These are phyloP conservation scores for Claviceps spartinae DNA, from an alignment of 2,329 filamentous ascomycete species.

Conservation along the genomic window DNA sequence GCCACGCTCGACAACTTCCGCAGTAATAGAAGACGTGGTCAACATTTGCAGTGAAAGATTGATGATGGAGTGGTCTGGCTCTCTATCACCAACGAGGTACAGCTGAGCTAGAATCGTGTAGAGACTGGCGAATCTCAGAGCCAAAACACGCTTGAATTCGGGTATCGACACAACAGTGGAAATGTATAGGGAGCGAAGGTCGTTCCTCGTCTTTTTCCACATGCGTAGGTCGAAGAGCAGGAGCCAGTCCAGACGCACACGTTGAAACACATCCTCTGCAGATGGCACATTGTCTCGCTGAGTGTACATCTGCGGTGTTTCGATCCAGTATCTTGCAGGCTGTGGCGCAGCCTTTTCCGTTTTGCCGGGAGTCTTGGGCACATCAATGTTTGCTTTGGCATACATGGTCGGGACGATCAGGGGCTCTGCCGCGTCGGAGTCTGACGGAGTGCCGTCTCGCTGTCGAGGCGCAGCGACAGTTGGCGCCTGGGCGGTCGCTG, in stretches of 20 bases:
- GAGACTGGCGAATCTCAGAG: conserved; percentile 82
- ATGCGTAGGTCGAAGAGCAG: conserved; percentile 87
- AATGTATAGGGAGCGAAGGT: conserved; percentile 86
- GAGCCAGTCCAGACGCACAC: conserved; percentile 84
- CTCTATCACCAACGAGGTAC: conserved; percentile 88
- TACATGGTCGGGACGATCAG: conserved; percentile 48
- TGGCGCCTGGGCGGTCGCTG: conserved; percentile 47
- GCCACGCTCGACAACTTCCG: conserved; percentile 84
- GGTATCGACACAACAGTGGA: conserved; percentile 92
- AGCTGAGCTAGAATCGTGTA: conserved; percentile 90
- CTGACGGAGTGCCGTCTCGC: conserved; percentile 53
- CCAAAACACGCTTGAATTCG: conserved; percentile 87
- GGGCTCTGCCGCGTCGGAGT: conserved; percentile 55
- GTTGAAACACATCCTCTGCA: conserved; percentile 79
- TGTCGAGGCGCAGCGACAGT: conserved; percentile 33
- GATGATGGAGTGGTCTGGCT: conserved; percentile 97
- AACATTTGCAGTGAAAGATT: conserved; percentile 94
- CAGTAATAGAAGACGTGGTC: conserved; percentile 90
- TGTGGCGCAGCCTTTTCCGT: conserved; percentile 35
- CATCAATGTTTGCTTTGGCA: conserved; percentile 51
- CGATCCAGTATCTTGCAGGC: conserved; percentile 73
- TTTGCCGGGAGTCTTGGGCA: conserved; percentile 70
- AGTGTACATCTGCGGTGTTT: conserved; percentile 59
- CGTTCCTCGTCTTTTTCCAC: conserved; percentile 91
- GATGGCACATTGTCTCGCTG: conserved; percentile 48